Conservation (phyloP, 768 basidiomycete genomes). For the Pleurotus sapidus region DNA sequence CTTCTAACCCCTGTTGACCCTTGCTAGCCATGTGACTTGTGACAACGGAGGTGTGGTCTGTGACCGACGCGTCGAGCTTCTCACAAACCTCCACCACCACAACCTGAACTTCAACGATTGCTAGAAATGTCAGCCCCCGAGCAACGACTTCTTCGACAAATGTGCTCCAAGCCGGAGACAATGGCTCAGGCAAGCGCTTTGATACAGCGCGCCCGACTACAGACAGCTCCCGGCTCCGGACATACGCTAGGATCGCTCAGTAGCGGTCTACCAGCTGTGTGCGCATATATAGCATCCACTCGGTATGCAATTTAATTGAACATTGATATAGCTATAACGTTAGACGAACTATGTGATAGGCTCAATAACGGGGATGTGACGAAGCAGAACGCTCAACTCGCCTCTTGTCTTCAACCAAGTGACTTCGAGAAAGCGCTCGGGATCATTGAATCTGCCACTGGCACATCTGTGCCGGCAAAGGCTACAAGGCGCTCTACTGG, state of each 20-base stretch:
- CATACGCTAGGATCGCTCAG: slow-evolving; percentile 34
- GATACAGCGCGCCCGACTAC: slow-evolving; percentile 32
- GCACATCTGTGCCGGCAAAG: not conserved
- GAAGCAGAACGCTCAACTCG: slow-evolving; percentile 5
- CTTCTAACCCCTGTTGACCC: too few relatives aligned
- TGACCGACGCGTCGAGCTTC: too few relatives aligned
- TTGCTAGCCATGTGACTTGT: too few relatives aligned
- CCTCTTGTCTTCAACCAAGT: slow-evolving; percentile 8
- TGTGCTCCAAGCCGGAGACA: slow-evolving; percentile 23
- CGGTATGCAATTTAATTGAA: slow-evolving; percentile 24
- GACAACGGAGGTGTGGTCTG: too few relatives aligned
- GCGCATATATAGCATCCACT: slow-evolving; percentile 48
- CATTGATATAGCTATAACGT: too few relatives aligned
- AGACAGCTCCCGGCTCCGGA: slow-evolving; percentile 50
- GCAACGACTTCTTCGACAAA: not conserved
- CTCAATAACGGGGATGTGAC: slow-evolving; percentile 12
- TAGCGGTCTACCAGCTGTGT: slow-evolving; percentile 45
- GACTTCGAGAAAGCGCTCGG: slow-evolving; percentile 11
- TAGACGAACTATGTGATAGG: not conserved
- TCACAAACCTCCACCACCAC: too few relatives aligned
- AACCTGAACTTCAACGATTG: not conserved
- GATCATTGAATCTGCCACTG: slow-evolving; percentile 4
- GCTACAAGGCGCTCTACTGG: not conserved
- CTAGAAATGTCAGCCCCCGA: not conserved
- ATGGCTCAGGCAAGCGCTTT: slow-evolving; percentile 28